A percentile compares a stretch with the other conserved stretches of the same genome.
Evolutionary conservation across 345 rosid genomes (phyloP).

Genomic region (Euphorbia peplus): DNA sequence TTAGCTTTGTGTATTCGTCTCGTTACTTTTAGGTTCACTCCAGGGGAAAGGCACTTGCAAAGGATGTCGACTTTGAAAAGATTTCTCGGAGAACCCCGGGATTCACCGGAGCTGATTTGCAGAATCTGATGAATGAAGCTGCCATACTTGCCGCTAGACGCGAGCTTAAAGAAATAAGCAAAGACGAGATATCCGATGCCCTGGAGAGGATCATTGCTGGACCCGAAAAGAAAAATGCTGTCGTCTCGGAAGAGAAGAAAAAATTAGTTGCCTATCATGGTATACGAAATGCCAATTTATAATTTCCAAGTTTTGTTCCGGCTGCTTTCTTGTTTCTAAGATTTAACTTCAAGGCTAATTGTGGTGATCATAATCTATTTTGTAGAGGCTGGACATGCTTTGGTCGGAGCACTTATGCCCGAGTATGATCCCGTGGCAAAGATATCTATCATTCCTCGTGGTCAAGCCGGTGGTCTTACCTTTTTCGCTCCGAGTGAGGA

Average conservation of each 20-base stretch:
- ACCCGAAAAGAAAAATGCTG: conserved; percentile 98
- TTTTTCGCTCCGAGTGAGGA: conserved; percentile 96
- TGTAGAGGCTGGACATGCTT: conserved; percentile 97
- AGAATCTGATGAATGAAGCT: conserved; percentile 96
- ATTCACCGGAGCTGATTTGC: conserved; percentile 94
- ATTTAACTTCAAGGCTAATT: conserved; percentile 2
- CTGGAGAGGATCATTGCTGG: conserved; percentile 97
- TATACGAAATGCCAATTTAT: conserved; percentile 15
- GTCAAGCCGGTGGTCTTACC: conserved; percentile 98
- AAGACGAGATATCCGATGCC: conserved; percentile 96
- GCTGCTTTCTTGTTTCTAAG: background rate
- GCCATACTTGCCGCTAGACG: conserved; percentile 98
- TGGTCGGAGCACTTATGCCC: conserved; percentile 96
- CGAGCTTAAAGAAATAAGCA: conserved; percentile 95
- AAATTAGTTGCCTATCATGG: conserved; percentile 94
- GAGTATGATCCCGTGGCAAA: conserved; percentile 96
- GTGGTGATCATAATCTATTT: conserved; percentile 7
- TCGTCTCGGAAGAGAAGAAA: conserved; percentile 90
- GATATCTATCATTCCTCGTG: conserved; percentile 94
- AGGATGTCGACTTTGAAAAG: conserved; percentile 95
- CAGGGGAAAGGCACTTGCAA: conserved; percentile 92
- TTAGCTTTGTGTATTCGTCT: background rate
- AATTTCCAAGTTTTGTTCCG: background rate
- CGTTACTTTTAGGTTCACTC: conserved; percentile 67
- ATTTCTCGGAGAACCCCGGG: conserved; percentile 93